Evolutionary conservation across 2,329 filamentous ascomycete genomes (phyloP).

Genomic region (Keithomyces neogunnii): DNA sequence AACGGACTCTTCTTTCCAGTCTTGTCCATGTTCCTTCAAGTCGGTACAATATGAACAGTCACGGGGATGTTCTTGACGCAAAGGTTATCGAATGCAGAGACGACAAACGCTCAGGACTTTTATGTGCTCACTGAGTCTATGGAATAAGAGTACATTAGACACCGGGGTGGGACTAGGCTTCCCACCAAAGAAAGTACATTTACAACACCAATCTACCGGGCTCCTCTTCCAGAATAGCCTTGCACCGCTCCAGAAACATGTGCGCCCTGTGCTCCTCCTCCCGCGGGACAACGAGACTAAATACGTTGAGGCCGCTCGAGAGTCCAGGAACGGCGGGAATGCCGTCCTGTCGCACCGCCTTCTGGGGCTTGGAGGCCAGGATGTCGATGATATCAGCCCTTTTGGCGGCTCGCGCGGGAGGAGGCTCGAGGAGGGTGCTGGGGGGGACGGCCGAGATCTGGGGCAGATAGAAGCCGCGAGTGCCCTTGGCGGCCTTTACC

Average conservation of each 20-base stretch:
- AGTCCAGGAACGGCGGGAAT: conserved; percentile 33
- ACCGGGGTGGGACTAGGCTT: conserved; percentile 7
- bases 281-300: conserved; percentile 71
- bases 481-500: conserved; percentile 36
- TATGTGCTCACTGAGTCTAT: neutral
- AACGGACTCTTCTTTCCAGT: too few species aligned
- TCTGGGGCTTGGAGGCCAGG: conserved; percentile 33
- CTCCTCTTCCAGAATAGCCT: conserved; percentile 72
- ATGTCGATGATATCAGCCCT: conserved; percentile 74
- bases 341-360: conserved; percentile 14
- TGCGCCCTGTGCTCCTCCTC: conserved; percentile 75
- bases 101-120: neutral
- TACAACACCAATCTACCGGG: conserved; percentile 65
- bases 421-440: conserved; percentile 27
- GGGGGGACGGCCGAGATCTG: conserved; percentile 54
- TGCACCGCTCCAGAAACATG: conserved; percentile 78
- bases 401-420: conserved; percentile 21
- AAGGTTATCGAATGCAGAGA: too few species aligned
- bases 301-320: conserved; percentile 60
- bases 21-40: too few species aligned
- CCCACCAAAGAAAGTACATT: conserved; percentile 10
- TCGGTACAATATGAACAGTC: too few species aligned
- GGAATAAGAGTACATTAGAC: conserved; percentile 23
- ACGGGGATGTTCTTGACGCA: too few species aligned
- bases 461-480: conserved; percentile 60